phyloP scores from a whole-genome alignment of 1,139 yeast genomes.

The Maudiozyma humilis region DNA sequence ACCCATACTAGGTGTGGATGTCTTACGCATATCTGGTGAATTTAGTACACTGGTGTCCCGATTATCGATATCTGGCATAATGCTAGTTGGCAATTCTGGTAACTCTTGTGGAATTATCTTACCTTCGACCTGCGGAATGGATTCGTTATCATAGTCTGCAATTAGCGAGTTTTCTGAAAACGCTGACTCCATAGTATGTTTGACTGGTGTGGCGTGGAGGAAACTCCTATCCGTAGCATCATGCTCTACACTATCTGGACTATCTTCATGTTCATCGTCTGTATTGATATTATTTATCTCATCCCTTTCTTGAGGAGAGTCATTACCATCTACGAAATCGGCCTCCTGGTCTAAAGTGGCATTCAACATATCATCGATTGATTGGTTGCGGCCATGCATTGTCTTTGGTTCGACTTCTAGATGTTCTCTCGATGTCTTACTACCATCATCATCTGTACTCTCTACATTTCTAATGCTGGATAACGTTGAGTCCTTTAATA shows the following conservation, averaged over 20 bases:
- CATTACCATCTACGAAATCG: conserved; percentile 10
- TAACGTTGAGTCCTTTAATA: conserved; percentile 1
- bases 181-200: conserved; percentile 4
- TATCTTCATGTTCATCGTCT: background rate
- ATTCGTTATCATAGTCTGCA: conserved; percentile 1
- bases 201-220: conserved; percentile 1
- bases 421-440: background rate
- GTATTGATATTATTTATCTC: conserved; percentile 3
- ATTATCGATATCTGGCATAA: background rate
- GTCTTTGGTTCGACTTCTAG: background rate
- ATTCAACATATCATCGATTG: conserved; percentile 28
- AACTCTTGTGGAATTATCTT: background rate
- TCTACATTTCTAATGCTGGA: background rate
- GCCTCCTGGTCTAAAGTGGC: conserved; percentile 23
- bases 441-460: background rate
- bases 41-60: background rate
- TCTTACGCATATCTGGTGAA: background rate
- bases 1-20: background rate
- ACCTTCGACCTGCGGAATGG: background rate
- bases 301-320: too few relatives aligned
- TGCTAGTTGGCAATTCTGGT: background rate
- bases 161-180: conserved; percentile 5
- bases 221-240: conserved; percentile 5
- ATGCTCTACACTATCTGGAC: background rate
- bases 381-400: conserved; percentile 17